phyloP scores from a whole-genome alignment of 2,329 filamentous ascomycete species.

The Colletotrichum godetiae region DNA sequence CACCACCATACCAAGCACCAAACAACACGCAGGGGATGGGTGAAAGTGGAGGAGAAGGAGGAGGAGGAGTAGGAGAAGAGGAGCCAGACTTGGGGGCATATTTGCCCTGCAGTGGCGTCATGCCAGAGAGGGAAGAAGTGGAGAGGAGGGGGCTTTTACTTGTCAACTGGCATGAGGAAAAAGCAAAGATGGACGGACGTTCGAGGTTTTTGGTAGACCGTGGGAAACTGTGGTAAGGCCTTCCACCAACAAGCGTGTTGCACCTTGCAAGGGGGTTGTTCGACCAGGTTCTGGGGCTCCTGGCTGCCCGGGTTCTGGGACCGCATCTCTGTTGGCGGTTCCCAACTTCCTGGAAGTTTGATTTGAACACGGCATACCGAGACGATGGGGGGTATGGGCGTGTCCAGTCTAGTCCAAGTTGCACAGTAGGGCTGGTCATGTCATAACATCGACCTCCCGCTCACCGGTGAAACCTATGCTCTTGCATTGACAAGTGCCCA shows the following conservation, averaged over 20 bases:
- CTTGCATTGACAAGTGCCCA: not conserved
- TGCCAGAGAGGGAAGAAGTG: conserved; percentile 8
- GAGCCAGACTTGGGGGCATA: not conserved
- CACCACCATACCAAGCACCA: not conserved
- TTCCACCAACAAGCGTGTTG: not conserved
- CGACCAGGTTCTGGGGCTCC: not conserved
- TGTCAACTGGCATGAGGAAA: not conserved
- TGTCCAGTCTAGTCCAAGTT: not conserved
- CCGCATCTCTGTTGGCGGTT: not conserved
- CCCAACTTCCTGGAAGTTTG: not conserved
- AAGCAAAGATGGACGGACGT: not conserved
- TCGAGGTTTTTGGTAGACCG: not conserved
- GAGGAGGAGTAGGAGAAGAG: not conserved
- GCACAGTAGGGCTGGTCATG: not conserved
- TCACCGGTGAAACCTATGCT: not conserved
- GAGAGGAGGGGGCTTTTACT: not conserved
- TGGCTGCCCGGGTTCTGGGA: not conserved
- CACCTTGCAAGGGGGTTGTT: not conserved
- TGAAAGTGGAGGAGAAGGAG: not conserved
- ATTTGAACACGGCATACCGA: not conserved
- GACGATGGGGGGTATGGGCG: not conserved
- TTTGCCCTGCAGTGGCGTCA: not conserved
- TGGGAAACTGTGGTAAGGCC: not conserved
- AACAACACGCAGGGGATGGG: not conserved
- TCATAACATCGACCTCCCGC: not conserved